A percentile compares a stretch with the other conserved stretches of the same genome.
Conservation (phyloP, 495 filamentous ascomycete species). For the Penicillium tannophilum region DNA sequence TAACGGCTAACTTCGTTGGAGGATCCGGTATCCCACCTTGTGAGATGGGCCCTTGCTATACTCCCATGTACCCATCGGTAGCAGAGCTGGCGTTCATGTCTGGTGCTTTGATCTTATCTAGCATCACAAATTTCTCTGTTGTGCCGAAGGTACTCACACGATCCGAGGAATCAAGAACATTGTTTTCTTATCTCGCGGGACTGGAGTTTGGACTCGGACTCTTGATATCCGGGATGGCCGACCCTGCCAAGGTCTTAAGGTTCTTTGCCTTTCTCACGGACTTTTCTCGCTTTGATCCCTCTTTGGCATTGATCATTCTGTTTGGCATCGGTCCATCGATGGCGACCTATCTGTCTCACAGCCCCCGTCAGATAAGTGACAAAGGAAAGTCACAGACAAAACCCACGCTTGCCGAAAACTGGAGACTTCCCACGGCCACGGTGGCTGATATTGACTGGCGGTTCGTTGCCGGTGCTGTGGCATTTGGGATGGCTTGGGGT, state of each 20-base stretch:
- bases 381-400: constrained; percentile 18
- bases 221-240: constrained; percentile 56
- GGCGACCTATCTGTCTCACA: constrained; percentile 32
- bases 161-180: constrained; percentile 29
- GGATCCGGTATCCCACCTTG: constrained; percentile 40
- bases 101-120: constrained; percentile 31
- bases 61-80: constrained; percentile 44
- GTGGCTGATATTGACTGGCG: constrained; percentile 55
- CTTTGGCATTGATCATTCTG: constrained; percentile 50
- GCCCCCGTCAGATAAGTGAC: constrained; percentile 32
- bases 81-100: constrained; percentile 40
- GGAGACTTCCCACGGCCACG: constrained; percentile 48
- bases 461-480: constrained; percentile 52
- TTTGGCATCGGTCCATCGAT: constrained; percentile 54
- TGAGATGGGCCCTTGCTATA: constrained; percentile 49
- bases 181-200: constrained; percentile 48
- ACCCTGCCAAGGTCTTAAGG: constrained; percentile 53
- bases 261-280: constrained; percentile 55
- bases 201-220: constrained; percentile 58
- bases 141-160: constrained; percentile 30
- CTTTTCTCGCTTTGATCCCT: constrained; percentile 53
- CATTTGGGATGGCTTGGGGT: constrained; percentile 61
- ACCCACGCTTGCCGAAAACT: constrained; percentile 48
- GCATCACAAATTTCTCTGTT: constrained; percentile 36
- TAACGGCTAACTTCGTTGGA: constrained; percentile 49